These are phyloP conservation scores for Knoxia roxburghii DNA, from an alignment of 257 asterid genomes.

Conservation along the genomic window DNA sequence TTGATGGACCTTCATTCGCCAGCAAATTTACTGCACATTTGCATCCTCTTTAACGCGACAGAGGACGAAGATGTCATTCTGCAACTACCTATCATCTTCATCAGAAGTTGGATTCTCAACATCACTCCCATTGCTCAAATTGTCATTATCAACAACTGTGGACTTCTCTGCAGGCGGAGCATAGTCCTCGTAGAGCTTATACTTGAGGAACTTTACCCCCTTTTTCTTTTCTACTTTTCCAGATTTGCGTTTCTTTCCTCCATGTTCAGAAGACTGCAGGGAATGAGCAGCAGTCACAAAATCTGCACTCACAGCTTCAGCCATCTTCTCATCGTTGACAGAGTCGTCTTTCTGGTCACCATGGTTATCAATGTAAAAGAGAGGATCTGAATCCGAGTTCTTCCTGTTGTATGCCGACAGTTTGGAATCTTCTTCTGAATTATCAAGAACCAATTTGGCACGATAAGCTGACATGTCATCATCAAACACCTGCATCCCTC, in stretches of 20 bases:
- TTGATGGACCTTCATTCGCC: not conserved
- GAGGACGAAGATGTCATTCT: not conserved
- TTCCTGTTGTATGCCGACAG: slow-evolving; percentile 22
- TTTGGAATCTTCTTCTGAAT: slow-evolving; percentile 31
- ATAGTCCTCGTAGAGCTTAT: slow-evolving; percentile 29
- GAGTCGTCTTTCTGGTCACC: slow-evolving; percentile 35
- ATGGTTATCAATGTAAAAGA: slow-evolving; percentile 54
- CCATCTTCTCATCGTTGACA: slow-evolving; percentile 29
- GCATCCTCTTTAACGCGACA: not conserved
- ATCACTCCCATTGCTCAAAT: slow-evolving; percentile 43
- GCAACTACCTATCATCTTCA: slow-evolving; percentile 35
- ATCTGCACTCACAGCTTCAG: slow-evolving; percentile 39
- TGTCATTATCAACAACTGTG: slow-evolving; percentile 17
- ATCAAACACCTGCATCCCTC: slow-evolving; percentile 56
- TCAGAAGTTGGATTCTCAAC: slow-evolving; percentile 52
- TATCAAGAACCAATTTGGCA: slow-evolving; percentile 31
- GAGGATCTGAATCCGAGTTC: slow-evolving; percentile 32
- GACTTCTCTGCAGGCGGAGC: slow-evolving; percentile 18
- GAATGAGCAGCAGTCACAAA: slow-evolving; percentile 54
- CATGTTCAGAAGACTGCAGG: slow-evolving; percentile 37
- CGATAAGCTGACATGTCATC: slow-evolving; percentile 38
- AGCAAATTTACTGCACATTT: not conserved
- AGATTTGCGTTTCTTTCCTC: slow-evolving; percentile 38
- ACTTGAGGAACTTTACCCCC: slow-evolving; percentile 41
- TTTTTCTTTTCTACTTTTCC: slow-evolving; percentile 26